Percentiles rank a stretch among this genome's conserved stretches.
Evolutionary conservation across 108 stramenopile species (phyloP).

Genomic region (Cyclotella choctawhatcheeana): DNA sequence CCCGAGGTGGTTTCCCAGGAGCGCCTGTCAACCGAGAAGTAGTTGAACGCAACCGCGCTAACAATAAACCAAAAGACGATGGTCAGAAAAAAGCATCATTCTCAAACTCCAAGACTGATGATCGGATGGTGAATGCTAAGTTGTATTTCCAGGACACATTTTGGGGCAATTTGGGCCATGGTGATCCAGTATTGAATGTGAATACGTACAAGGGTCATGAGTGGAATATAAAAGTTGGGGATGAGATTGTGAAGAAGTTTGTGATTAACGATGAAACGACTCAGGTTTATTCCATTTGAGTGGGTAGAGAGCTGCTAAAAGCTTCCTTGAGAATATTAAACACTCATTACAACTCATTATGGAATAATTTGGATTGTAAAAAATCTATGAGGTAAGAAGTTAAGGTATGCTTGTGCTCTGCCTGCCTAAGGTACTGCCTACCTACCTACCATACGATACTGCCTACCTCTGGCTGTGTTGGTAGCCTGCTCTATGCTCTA

Average conservation of each 20-base stretch:
- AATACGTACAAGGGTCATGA: slow-evolving; percentile 82
- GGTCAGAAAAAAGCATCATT: slow-evolving; percentile 60
- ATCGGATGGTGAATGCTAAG: slow-evolving; percentile 54
- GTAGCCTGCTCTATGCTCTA: too few species aligned
- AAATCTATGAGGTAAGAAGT: too few species aligned
- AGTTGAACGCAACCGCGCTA: slow-evolving; percentile 41
- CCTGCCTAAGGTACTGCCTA: too few species aligned
- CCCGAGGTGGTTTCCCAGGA: slow-evolving; percentile 55
- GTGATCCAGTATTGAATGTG: slow-evolving; percentile 58
- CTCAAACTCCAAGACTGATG: slow-evolving; percentile 63
- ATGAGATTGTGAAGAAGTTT: slow-evolving; percentile 59
- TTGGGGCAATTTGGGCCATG: slow-evolving; percentile 74
- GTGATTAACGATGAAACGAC: slow-evolving; percentile 51
- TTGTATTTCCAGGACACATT: slow-evolving; percentile 75
- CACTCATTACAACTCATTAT: too few species aligned
- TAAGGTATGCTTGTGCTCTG: too few species aligned
- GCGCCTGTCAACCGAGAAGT: slow-evolving; percentile 65
- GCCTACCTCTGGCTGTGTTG: too few species aligned
- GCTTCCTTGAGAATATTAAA: too few species aligned
- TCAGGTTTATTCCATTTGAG: slow-evolving; percentile 34
- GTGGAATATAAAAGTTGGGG: slow-evolving; percentile 81
- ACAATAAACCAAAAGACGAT: slow-evolving; percentile 12
- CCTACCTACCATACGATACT: too few species aligned
- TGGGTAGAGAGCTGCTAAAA: too few species aligned
- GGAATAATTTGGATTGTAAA: too few species aligned